Base-by-base conservation (phyloP, 73 alveolate species). In the Paramecium primaurelia region DNA sequence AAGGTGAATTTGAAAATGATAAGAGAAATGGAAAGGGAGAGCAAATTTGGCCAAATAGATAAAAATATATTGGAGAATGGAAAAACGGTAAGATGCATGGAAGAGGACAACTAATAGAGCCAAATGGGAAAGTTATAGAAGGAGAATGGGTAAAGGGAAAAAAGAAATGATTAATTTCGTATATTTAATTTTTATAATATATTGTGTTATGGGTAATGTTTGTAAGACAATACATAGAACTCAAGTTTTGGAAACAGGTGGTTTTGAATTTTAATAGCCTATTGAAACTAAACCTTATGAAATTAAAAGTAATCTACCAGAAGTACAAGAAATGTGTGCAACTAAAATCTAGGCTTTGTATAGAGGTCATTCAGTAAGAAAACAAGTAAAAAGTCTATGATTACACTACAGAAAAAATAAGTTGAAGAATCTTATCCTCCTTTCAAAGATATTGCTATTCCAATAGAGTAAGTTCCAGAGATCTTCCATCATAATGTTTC, bases 121-220 rank as follows among this genome's bases (percentile, higher is more conserved):
- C 32, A 80, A 40, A 73, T 73, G 91, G 91, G 16, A 49, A 8
- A n/a, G 32, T 22, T 3, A 80, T 28, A 1, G 47, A 42, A 22
- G 91, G 91, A 12, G 58, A 49, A 42, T 80, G 91, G 91, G 91
- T 80, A 25, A 80, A 80, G 34, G 75, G 75, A 28, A 80, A 80
- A 64, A 80, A 49, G 45, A 32, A 80, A 38, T 73, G 87, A 73
- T 73, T 25, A 54, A 22, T 54, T n/a, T 54, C 28, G 34, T 18
- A 54, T 54, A 64, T 32, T 28, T 64, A 64, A 32, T 64, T 64
- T 59, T 64, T 64, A 28, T 64, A 64, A 64, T 6, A 64, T 64
- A 64, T 54, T n/a, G 22, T 18, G 6, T 22, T 1, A 54, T 64
- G 45, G 84, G 47, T 10, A 64, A 4, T 28, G 45, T 26, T 12